Evolutionary conservation across 2,329 filamentous ascomycete species (phyloP).

Genomic region (Ophiostoma fasciatum): DNA sequence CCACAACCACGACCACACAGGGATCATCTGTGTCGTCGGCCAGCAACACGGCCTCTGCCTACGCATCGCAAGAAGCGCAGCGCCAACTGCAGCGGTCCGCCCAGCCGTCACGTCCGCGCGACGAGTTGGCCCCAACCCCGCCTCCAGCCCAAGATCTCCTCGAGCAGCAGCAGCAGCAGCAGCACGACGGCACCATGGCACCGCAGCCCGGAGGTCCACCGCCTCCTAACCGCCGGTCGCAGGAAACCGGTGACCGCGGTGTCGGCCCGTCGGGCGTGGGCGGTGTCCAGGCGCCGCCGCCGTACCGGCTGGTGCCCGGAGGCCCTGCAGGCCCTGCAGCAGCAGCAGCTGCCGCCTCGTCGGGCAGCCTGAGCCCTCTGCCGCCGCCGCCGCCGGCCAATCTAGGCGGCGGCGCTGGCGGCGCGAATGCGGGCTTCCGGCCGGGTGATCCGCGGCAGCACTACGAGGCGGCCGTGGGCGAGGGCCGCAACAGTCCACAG

Average conservation of each 20-base stretch:
- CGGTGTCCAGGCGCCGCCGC: too few relatives aligned
- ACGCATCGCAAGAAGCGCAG: conserved; percentile 22
- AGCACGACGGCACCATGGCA: too few relatives aligned
- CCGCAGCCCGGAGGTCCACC: conserved; percentile 27
- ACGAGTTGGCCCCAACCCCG: conserved; percentile 9
- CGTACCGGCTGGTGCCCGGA: too few relatives aligned
- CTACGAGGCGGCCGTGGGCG: conserved; percentile 33
- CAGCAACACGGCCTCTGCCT: conserved; percentile 14
- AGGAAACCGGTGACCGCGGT: conserved; percentile 31
- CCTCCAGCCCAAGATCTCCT: conserved; percentile 2
- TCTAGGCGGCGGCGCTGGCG: conserved; percentile 16
- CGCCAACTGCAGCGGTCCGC: conserved; percentile 2
- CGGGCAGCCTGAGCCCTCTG: conserved; percentile 24
- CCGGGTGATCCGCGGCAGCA: conserved; percentile 19
- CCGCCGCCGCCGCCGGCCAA: conserved; percentile 18
- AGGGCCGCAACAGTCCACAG: conserved; percentile 42
- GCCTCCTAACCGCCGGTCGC: conserved; percentile 29
- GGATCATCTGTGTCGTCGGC: too few relatives aligned
- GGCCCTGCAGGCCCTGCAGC: conserved; percentile 31
- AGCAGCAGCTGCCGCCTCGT: conserved; percentile 9
- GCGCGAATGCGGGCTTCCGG: conserved; percentile 21
- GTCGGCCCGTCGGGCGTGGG: conserved; percentile 20
- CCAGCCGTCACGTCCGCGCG: conserved; percentile 12
- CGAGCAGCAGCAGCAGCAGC: conserved; percentile 5
- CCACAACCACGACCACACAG: too few relatives aligned